These are phyloP conservation scores for Globisporangium apiculatum DNA, from an alignment of 352 stramenopile genomes.

Conservation along the genomic window DNA sequence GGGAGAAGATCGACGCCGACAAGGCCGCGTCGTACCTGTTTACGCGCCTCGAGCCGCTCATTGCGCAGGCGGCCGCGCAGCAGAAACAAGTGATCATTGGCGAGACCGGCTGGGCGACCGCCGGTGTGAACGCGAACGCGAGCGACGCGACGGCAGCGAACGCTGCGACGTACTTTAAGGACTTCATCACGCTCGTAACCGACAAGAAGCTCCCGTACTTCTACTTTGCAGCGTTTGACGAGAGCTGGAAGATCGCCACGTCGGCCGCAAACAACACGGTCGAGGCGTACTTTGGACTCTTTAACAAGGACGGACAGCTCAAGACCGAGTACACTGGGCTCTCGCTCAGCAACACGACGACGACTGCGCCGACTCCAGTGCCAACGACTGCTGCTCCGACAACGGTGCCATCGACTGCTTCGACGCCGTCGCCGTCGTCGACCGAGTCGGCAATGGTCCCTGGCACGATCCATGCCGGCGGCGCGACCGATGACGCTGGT, in stretches of 20 bases:
- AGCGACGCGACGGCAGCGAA: slow-evolving; percentile 33
- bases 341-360: slow-evolving; percentile 19
- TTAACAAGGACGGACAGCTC: slow-evolving; percentile 35
- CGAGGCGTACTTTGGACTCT: slow-evolving; percentile 68
- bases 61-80: slow-evolving; percentile 14
- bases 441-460: no score
- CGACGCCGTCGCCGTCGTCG: no score
- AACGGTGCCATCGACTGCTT: no score
- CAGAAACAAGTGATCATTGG: slow-evolving; percentile 53
- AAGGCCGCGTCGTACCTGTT: slow-evolving; percentile 32
- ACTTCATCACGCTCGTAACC: slow-evolving; percentile 40
- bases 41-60: slow-evolving; percentile 28
- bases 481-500: neutral
- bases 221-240: slow-evolving; percentile 66
- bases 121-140: slow-evolving; percentile 25
- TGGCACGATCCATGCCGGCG: neutral
- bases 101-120: slow-evolving; percentile 61
- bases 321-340: slow-evolving; percentile 35
- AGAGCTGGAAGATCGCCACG: slow-evolving; percentile 47
- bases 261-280: slow-evolving; percentile 46
- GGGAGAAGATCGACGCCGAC: slow-evolving; percentile 36
- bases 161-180: slow-evolving; percentile 44
- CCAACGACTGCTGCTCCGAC: no score
- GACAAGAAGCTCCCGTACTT: slow-evolving; percentile 43
- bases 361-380: neutral